A percentile compares a stretch with the other conserved stretches of the same genome.
These are phyloP conservation scores for Clonostachys solani DNA, from an alignment of 2,329 filamentous ascomycete species.

Conservation along the genomic window DNA sequence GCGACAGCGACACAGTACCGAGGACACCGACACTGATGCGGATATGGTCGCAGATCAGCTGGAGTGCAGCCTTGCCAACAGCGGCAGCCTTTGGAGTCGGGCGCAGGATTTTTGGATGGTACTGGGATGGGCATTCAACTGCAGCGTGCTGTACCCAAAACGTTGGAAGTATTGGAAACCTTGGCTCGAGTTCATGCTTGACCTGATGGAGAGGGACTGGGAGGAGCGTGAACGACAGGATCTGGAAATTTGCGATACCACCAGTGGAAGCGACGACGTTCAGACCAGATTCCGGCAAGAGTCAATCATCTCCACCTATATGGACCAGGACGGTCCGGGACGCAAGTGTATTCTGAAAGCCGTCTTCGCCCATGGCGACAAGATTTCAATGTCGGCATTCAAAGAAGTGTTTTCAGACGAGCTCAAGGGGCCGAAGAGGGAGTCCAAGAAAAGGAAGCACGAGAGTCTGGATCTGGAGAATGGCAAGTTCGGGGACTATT, in stretches of 20 bases:
- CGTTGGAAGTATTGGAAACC: conserved; percentile 79
- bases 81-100: conserved; percentile 66
- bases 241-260: conserved; percentile 12
- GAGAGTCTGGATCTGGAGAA: conserved; percentile 53
- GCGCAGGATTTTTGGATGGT: conserved; percentile 86
- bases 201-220: conserved; percentile 71
- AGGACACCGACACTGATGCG: conserved; percentile 32
- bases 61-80: conserved; percentile 54
- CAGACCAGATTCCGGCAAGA: conserved; percentile 31
- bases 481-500: conserved; percentile 56
- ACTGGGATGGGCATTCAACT: conserved; percentile 91
- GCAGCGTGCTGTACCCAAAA: conserved; percentile 65
- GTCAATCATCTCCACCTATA: conserved; percentile 59
- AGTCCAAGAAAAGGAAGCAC: conserved; percentile 45
- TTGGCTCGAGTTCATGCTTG: conserved; percentile 78
- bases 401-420: conserved; percentile 67
- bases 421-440: conserved; percentile 29
- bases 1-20: conserved; percentile 24
- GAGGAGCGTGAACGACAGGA: conserved; percentile 50
- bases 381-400: conserved; percentile 49
- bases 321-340: conserved; percentile 35
- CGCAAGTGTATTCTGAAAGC: conserved; percentile 59
- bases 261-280: conserved; percentile 10
- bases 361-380: conserved; percentile 61
- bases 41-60: conserved; percentile 48